phyloP scores from a whole-genome alignment of 2,329 filamentous ascomycete species.

The Fonsecaea pedrosoi region DNA sequence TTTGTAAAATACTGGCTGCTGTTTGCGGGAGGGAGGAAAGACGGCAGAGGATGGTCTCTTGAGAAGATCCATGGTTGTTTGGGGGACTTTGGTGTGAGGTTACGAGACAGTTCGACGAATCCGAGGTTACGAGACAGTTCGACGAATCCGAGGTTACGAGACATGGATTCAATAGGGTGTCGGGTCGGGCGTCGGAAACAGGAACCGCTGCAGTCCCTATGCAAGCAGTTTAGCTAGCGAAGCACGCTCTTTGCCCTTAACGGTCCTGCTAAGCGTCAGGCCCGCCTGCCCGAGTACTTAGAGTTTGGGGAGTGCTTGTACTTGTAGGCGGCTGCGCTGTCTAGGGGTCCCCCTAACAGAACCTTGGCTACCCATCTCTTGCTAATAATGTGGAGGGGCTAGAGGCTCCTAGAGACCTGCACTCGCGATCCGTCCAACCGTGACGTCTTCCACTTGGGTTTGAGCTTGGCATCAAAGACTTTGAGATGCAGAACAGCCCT shows the following conservation, averaged over 20 bases:
- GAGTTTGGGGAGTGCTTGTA: not conserved
- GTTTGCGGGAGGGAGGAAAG: not conserved
- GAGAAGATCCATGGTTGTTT: not conserved
- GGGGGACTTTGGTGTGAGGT: not conserved
- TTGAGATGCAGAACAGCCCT: not conserved
- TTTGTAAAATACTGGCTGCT: not conserved
- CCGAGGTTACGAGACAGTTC: constrained; percentile 1
- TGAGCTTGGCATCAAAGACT: not conserved
- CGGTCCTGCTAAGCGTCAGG: not conserved
- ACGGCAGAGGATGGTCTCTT: not conserved
- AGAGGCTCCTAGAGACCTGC: not conserved
- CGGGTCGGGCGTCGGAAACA: not conserved
- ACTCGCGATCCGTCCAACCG: not conserved
- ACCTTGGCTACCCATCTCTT: not conserved
- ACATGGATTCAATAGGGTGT: not conserved
- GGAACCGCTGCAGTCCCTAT: not conserved
- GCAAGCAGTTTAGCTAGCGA: not conserved
- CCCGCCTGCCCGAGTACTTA: not conserved
- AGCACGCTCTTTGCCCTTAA: not conserved
- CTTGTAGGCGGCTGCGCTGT: not conserved
- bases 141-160: not conserved
- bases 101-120: constrained; percentile 3
- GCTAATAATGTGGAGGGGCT: no score
- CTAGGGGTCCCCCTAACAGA: not conserved
- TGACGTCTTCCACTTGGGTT: not conserved